A percentile compares a stretch with the other conserved stretches of the same genome.
Evolutionary conservation across 1,284 basidiomycete species (phyloP).

Genomic region (Rhodotorula sp.): DNA sequence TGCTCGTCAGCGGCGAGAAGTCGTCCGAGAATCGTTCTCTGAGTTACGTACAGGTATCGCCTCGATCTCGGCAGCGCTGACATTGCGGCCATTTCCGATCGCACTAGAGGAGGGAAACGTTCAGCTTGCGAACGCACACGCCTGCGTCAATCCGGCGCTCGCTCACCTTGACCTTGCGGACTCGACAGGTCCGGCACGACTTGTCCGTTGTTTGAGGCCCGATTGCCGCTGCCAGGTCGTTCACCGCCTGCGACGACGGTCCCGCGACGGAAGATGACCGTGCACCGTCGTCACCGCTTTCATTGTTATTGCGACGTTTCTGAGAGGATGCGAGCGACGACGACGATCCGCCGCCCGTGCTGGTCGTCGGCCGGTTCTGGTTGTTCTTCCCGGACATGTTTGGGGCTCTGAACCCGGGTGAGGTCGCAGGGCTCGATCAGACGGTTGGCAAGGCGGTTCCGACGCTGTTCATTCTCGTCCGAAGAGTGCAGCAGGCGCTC

Average conservation of each 20-base stretch:
- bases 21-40: neutral
- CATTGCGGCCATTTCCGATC: constrained; percentile 22
- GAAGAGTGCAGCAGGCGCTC: no score
- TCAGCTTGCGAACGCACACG: neutral
- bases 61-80: constrained; percentile 21
- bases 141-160: neutral
- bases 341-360: no score
- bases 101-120: constrained; percentile 10
- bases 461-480: no score
- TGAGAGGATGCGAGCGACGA: no score
- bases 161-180: constrained; percentile 17
- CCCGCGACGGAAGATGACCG: neutral
- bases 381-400: no score
- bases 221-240: constrained; percentile 1
- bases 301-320: no score
- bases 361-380: no score
- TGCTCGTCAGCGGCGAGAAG: neutral
- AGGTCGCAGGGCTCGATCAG: no score
- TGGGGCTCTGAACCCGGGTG: no score
- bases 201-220: constrained; percentile 14
- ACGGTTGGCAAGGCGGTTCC: no score
- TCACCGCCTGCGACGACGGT: neutral
- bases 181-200: constrained; percentile 16
- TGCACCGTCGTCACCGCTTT: no score
- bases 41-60: constrained; percentile 18